A percentile compares a stretch with the other conserved stretches of the same genome.
Evolutionary conservation across 1,284 basidiomycete genomes (phyloP).

Genomic region (Stygiomarasmius scandens): DNA sequence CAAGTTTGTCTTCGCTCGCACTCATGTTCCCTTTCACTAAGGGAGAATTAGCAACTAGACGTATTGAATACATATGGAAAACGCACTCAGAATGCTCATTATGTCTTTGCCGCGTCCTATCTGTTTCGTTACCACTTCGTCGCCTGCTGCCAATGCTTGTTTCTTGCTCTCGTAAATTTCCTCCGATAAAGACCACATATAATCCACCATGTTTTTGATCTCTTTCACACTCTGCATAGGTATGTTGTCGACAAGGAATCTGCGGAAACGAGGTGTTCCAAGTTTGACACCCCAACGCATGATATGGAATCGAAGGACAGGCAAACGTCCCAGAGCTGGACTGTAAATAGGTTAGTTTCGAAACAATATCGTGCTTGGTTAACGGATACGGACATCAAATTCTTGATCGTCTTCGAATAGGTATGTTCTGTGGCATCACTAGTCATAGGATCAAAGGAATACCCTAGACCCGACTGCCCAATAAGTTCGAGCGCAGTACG

Average conservation of each 20-base stretch:
- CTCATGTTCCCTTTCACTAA: neutral
- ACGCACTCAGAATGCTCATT: neutral
- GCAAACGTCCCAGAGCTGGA: neutral
- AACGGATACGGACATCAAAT: neutral
- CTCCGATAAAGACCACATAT: neutral
- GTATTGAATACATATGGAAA: neutral
- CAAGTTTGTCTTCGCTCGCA: slow-evolving; percentile 1
- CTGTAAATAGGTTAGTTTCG: neutral
- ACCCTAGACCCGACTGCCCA: slow-evolving; percentile 1
- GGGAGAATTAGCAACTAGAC: neutral
- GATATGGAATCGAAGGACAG: neutral
- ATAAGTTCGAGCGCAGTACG: neutral
- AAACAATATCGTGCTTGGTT: neutral
- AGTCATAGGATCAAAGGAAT: slow-evolving; percentile 6
- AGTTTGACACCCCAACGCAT: neutral
- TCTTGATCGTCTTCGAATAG: neutral
- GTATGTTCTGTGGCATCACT: neutral
- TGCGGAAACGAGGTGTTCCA: slow-evolving; percentile 1
- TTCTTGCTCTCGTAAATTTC: neutral
- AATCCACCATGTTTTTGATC: neutral
- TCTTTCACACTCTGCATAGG: slow-evolving; percentile 2
- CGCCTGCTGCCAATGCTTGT: neutral
- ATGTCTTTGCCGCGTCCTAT: neutral
- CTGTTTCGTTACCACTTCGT: neutral
- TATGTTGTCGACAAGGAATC: neutral